phyloP scores from a whole-genome alignment of 192 early-diverging fungal species.

The Umbelopsis isabellina region DNA sequence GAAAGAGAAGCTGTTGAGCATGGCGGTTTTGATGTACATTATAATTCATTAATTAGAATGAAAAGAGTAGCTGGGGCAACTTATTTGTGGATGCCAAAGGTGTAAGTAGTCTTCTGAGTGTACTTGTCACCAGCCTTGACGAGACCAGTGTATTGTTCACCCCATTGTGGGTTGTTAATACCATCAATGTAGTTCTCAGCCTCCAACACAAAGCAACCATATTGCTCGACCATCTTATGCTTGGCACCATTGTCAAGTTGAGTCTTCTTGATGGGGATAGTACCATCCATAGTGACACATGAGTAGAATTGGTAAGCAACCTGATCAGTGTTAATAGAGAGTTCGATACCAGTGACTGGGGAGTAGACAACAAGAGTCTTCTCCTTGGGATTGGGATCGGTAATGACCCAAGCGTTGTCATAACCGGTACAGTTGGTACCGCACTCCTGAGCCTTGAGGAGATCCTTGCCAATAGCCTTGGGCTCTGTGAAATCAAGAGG shows the following conservation, averaged over 20 bases:
- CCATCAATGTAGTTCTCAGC: conserved; percentile 24
- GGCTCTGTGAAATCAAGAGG: conserved; percentile 13
- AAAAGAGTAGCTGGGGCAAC: background rate
- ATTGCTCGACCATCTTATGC: conserved; percentile 14
- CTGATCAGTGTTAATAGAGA: conserved; percentile 18
- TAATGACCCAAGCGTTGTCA: conserved; percentile 20
- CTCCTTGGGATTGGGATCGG: background rate
- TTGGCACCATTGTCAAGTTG: background rate
- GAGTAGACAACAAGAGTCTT: background rate
- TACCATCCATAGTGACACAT: conserved; percentile 6
- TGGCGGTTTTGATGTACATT: too few relatives aligned
- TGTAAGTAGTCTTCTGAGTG: conserved; percentile 11
- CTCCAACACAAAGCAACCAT: conserved; percentile 20
- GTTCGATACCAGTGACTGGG: background rate
- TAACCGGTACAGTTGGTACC: conserved; percentile 21
- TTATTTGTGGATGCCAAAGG: conserved; percentile 15
- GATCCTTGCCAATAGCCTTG: conserved; percentile 16
- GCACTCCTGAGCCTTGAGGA: conserved; percentile 6
- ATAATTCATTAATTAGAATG: background rate
- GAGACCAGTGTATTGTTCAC: conserved; percentile 3
- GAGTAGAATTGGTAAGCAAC: conserved; percentile 22
- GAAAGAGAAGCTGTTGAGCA: too few relatives aligned
- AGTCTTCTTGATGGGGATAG: conserved; percentile 13
- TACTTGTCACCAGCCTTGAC: conserved; percentile 16
- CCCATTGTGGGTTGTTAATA: conserved; percentile 21